Evolutionary conservation across 805 yeast species (phyloP).

Genomic region (Candida fluviatilis): DNA sequence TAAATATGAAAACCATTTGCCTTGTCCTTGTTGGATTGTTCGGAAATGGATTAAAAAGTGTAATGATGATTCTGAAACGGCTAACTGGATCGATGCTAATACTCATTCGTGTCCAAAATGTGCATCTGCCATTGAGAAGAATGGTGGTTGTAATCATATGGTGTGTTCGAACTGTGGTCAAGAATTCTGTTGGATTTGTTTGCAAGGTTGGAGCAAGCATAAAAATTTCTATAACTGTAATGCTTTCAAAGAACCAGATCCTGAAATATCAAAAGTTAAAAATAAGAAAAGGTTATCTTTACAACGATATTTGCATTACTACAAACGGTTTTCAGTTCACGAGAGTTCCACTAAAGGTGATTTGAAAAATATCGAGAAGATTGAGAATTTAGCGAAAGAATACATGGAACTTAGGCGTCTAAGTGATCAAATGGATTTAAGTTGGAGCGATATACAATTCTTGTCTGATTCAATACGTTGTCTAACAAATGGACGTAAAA

Average conservation of each 20-base stretch:
- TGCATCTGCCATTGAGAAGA: constrained; percentile 74
- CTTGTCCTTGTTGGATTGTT: constrained; percentile 74
- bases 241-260: constrained; percentile 32
- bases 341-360: constrained; percentile 75
- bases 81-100: constrained; percentile 80
- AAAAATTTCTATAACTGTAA: constrained; percentile 67
- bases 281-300: constrained; percentile 46
- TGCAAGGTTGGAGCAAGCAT: constrained; percentile 71
- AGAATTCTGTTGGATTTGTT: constrained; percentile 94
- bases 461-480: constrained; percentile 67
- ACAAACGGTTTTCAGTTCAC: constrained; percentile 70
- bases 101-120: constrained; percentile 89
- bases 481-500: constrained; percentile 64
- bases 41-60: constrained; percentile 74
- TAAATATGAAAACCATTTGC: constrained; percentile 70
- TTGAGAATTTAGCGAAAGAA: constrained; percentile 58
- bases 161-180: constrained; percentile 69
- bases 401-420: constrained; percentile 48
- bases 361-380: constrained; percentile 53
- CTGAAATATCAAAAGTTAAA: constrained; percentile 38
- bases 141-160: constrained; percentile 98
- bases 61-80: constrained; percentile 81
- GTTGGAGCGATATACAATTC: constrained; percentile 89
- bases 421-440: constrained; percentile 24
- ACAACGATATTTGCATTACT: constrained; percentile 69